Conservation (phyloP, 768 basidiomycete species). For the Tulasnella sp. region DNA sequence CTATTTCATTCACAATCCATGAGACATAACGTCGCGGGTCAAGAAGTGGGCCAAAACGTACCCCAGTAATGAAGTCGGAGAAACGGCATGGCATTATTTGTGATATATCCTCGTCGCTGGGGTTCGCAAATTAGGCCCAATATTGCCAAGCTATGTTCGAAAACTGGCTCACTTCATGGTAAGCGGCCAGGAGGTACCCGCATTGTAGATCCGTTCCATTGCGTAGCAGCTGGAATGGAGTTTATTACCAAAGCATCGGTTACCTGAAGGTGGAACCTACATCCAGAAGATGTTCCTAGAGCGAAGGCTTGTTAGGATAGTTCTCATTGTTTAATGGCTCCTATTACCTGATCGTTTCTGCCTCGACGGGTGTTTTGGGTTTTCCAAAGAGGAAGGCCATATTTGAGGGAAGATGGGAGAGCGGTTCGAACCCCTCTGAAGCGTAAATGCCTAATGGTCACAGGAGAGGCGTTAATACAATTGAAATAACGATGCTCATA, state of each 20-base stretch:
- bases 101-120: conserved; percentile 22
- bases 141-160: not conserved
- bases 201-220: conserved; percentile 21
- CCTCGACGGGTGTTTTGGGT: not conserved
- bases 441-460: conserved; percentile 7
- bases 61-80: conserved; percentile 22
- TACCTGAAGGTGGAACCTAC: not conserved
- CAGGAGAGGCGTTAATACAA: not conserved
- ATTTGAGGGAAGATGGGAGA: conserved; percentile 13
- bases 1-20: not conserved
- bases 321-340: not conserved
- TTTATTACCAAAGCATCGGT: not conserved
- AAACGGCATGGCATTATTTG: conserved; percentile 31
- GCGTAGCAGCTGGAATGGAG: not conserved
- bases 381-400: not conserved
- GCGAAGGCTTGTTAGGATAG: not conserved
- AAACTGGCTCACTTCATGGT: not conserved
- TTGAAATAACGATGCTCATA: not conserved
- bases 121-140: not conserved
- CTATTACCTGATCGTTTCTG: conserved; percentile 10
- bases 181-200: conserved; percentile 29
- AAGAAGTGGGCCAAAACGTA: not conserved
- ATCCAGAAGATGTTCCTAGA: conserved; percentile 31
- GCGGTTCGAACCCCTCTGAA: conserved; percentile 15
- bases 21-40: not conserved